These are phyloP conservation scores for Jamesozyma piceae DNA, from an alignment of 805 yeast species.

Conservation along the genomic window DNA sequence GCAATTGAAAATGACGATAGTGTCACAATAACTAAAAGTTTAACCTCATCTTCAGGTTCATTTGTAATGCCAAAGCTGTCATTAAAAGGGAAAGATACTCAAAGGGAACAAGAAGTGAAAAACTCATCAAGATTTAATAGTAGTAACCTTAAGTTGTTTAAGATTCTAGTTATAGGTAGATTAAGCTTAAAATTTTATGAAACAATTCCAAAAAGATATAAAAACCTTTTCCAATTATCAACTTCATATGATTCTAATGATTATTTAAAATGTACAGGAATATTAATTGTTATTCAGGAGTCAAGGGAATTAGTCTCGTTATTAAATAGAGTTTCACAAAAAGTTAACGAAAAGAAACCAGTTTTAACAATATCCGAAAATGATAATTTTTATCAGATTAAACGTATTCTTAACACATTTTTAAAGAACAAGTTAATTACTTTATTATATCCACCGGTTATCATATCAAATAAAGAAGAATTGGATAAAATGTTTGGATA, in stretches of 20 bases:
- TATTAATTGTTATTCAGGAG: slow-evolving; percentile 21
- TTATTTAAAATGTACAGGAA: slow-evolving; percentile 12
- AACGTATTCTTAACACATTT: slow-evolving; percentile 17
- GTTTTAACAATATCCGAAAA: slow-evolving; percentile 21
- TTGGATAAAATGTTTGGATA: slow-evolving; percentile 13
- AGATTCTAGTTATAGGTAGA: slow-evolving; percentile 22
- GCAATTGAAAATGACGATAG: slow-evolving; percentile 2
- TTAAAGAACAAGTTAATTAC: slow-evolving; percentile 15
- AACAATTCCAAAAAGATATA: slow-evolving; percentile 18
- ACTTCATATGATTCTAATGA: slow-evolving; percentile 13
- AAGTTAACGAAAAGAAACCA: slow-evolving; percentile 9
- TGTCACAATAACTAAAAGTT: slow-evolving; percentile 17
- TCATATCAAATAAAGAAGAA: slow-evolving; percentile 17
- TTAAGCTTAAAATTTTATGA: slow-evolving; percentile 19
- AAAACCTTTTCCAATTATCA: slow-evolving; percentile 18
- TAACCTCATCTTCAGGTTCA: slow-evolving; percentile 24
- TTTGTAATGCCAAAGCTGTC: slow-evolving; percentile 30
- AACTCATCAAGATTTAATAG: not conserved
- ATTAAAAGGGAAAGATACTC: slow-evolving; percentile 1
- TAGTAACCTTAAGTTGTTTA: slow-evolving; percentile 5
- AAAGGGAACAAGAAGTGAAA: not conserved
- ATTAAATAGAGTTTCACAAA: slow-evolving; percentile 18
- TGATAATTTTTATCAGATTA: slow-evolving; percentile 23
- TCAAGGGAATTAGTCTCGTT: slow-evolving; percentile 17
- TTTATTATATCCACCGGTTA: slow-evolving; percentile 20